Base-by-base conservation (phyloP, 352 stramenopile genomes). In the Pythium graminicola region DNA sequence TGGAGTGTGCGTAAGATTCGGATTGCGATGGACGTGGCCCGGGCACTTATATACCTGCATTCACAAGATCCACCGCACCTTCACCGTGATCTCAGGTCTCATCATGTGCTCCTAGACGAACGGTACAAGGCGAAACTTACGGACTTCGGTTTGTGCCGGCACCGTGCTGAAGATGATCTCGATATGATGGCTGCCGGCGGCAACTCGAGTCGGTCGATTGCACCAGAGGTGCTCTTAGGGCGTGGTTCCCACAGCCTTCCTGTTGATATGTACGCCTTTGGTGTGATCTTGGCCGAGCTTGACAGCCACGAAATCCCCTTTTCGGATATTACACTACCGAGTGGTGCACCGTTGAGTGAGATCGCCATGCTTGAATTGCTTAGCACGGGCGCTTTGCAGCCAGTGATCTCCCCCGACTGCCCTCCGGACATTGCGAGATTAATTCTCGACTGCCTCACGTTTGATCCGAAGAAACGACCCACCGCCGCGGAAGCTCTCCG, bases 181-280 rank as follows among this genome's bases (percentile, higher is more conserved):
- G 44, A 66, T 10, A 16, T 62, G 11, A 23, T 29, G 28, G 54
- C 61, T n/a, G 55, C 55, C 2, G 71, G 53, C 13, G 43, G 24
- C 0, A 41, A 36, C 27, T 29, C 17, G 1, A 85, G 62, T 31
- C 77, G 77, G 3, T 86, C 69, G 64, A 78, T 85, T 19, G 77
- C 80, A 0, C 80, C 80, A 0, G 80, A 91, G 60, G 64, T 89
- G 2, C 56, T 91, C 4, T 57, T 65, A 0, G 75, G 77, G 1
- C 60, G 84, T n/a, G 56, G 53, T 11, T 46, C 57, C 3, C 72
- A 73, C 42, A 75, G 63, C 1, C 59, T 69, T 14, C 67, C 73
- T 1, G 64, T 73, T 6, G 80, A 91, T 43, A 69, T 91, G 44
- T 91, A 89, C 55, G 72, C 80, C 38, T 86, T 91, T 26, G 80